Conservation (phyloP, 139 green algal species). For the Eudorina sp. region DNA sequence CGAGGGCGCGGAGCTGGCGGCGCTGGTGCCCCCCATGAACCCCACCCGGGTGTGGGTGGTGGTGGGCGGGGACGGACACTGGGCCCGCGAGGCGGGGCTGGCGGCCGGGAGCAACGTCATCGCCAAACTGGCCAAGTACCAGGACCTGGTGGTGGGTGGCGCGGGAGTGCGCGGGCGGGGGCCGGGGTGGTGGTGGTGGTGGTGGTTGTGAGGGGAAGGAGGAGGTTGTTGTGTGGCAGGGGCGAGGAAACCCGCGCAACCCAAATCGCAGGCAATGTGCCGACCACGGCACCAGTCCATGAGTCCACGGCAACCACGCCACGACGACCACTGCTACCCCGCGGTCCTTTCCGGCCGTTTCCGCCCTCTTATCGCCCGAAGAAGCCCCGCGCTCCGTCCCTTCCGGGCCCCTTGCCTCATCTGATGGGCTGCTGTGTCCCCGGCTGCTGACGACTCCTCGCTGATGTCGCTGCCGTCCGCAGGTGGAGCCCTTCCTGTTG, state of each 20-base stretch:
- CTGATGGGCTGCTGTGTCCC: not conserved
- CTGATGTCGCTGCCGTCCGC: not conserved
- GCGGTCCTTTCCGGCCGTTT: no score
- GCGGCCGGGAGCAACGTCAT: conserved; percentile 42
- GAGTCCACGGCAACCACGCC: no score
- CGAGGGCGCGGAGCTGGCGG: conserved; percentile 23
- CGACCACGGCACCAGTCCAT: no score
- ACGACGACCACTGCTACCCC: no score
- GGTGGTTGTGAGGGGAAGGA: not conserved
- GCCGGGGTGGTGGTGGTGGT: not conserved
- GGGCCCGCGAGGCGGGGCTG: conserved; percentile 64
- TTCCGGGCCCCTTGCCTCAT: no score
- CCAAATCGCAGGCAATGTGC: no score
- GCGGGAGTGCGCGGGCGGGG: not conserved
- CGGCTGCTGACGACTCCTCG: not conserved
- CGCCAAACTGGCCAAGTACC: conserved; percentile 50
- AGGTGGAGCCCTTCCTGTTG: conserved; percentile 74
- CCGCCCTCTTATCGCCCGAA: no score
- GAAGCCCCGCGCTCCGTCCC: no score
- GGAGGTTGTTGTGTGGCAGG: not conserved
- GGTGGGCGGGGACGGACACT: conserved; percentile 72
- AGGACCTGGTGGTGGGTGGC: conserved; percentile 41
- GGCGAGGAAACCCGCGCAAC: no score
- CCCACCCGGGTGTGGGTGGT: conserved; percentile 76
- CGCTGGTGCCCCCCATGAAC: not conserved